Base-by-base conservation (phyloP, 495 filamentous ascomycete genomes). In the Pyrenopolyporus hunteri region DNA sequence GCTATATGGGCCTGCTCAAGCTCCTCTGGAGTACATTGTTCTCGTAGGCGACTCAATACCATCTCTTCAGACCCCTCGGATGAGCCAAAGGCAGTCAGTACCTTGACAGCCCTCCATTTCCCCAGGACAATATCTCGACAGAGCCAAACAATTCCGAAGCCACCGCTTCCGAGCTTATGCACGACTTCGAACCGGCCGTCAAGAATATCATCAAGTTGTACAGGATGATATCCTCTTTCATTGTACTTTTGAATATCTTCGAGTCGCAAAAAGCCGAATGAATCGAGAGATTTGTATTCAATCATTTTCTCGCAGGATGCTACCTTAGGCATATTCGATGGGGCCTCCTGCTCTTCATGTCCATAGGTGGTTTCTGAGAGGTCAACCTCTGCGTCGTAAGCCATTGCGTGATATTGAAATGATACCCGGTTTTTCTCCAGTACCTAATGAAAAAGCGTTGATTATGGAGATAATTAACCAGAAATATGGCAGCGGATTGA, bases 61-160 rank as follows among this genome's bases (percentile, higher is more conserved):
- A 47, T 57, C 6, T 56, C 26, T 22, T 70, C 67, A 1, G 13
- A 36, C 0, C 36, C 8, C 0, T 17, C 25, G 8, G 40, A 13
- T n/a, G 69, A 65, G 1, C 25, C 19, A 6, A 29, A n/a, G 2
- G 68, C 70, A 1, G 51, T 25, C 23, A 68, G 57, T 10, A 73
- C 53, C 19, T 73, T 73, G 23, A 74, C 37, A 0, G 70, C 68
- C 6, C 65, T 54, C 67, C 64, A 71, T 32, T 66, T 66, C 1
- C 13, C 25, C 4, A 54, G 16, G 48, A 71, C 52, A 65, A 63
- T 3, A 57, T 87, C 80, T 2, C 64, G 75, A 25, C 80, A 82
- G 31, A 87, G 76, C 82, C 82, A 87, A 47, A 83, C 77, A 1
- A 77, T 84, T 3, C 75, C 79, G 57, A 76, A 82, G 4, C 76